Base-by-base conservation (phyloP, 352 stramenopile species). In the Phytophthora capsici region DNA sequence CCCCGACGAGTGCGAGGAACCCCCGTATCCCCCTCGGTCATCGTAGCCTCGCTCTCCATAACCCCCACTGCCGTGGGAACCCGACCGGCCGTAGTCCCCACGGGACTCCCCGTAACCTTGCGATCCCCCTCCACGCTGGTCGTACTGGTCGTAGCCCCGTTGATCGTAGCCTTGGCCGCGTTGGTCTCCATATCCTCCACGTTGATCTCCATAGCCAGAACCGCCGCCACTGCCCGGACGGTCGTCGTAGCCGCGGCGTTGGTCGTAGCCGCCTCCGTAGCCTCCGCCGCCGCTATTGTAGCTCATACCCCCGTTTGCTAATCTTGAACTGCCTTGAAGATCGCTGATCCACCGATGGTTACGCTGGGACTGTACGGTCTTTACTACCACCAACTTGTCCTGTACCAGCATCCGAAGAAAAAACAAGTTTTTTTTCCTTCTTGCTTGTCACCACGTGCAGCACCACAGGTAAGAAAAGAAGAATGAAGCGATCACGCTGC, bases 101-200 rank as follows among this genome's bases (percentile, higher is more conserved):
- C 41, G 47, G 5, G 68, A 59, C 16, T 69, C 64, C 14, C 28
- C 28, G 28, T 72, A 72, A 1, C 58, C 40, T 12, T 69, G 52
- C 16, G 69, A 67, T 8, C 46, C 26, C 3, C 28, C 41, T 36
- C 25, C 41, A 2, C 19, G 52, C 6, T 64, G 43, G 17, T 38
- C 57, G n/a, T 46, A 56, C 12, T 66, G 50, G 38, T 48, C 50
- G 20, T 57, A 61, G 44, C 34, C 51, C 13, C 52, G 50, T 9
- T 73, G 50, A 13, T 67, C 58, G 30, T 73, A 73, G 4, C 47
- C 53, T 20, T 53, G 58, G n/a, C 51, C 38, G 12, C 26, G 46
- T 8, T 62, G 40, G 52, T 63, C 45, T 13, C 28, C 28, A 9
- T 41, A 41, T 41, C 36, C 36, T 41, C 36, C 36, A 14, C 36